Base-by-base conservation (phyloP, 1,284 basidiomycete species). In the Rhodotorula sp. region DNA sequence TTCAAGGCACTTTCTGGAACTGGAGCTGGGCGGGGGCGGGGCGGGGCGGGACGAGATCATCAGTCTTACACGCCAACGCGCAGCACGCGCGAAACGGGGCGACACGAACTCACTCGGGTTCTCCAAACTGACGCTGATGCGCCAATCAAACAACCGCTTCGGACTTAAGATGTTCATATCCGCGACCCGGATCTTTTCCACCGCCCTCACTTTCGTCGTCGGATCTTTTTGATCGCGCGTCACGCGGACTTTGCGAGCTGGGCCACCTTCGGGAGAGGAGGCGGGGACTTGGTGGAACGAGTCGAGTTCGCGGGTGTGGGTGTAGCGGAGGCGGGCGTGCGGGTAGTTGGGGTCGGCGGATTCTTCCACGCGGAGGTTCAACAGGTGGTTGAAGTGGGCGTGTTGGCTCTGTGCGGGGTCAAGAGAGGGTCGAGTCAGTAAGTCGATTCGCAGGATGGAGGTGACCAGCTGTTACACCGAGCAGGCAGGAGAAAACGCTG, bases 361-460 rank as follows among this genome's bases (percentile, higher is more conserved):
- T 24, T 83, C 80, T 24, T 82, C 84, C 78, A 87, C 88, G 75
- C 88, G 88, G 51, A 85, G 83, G 82, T 98, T 99, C 33, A 99
- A 86, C 26, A 95, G 84, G 18, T 81, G 82, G 79, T 99, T 98
- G 82, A 88, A 93, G 74, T 89, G 87, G 77, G 87, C 87, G 81
- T 97, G 94, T 81, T 96, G 93, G 69, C 82, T 80, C 91, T 95
- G n/a, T n/a, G n/a, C n/a, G n/a, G n/a, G n/a, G n/a, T n/a, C n/a
- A n/a, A n/a, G n/a, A n/a, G n/a, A n/a, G n/a, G n/a, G n/a, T n/a
- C n/a, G n/a, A n/a, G n/a, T n/a, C n/a, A n/a, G n/a, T n/a, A n/a
- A n/a, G n/a, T n/a, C n/a, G n/a, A n/a, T n/a, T n/a, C n/a, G n/a
- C n/a, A n/a, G n/a, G n/a, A n/a, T n/a, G n/a, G n/a, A n/a, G n/a